phyloP scores from a whole-genome alignment of 805 yeast species.

The Lipomyces spencermartinsiae region DNA sequence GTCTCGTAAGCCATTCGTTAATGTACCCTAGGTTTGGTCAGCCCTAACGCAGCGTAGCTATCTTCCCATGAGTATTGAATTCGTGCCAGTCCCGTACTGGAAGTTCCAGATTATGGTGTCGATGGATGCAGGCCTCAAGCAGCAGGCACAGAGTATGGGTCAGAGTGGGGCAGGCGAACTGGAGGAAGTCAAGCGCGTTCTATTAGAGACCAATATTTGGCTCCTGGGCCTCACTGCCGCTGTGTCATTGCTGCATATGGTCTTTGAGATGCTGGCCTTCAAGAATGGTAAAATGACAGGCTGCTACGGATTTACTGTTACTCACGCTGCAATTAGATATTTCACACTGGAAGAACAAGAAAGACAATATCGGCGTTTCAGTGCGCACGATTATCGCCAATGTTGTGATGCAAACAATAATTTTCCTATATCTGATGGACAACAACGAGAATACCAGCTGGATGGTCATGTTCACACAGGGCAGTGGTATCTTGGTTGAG shows the following conservation, averaged over 20 bases:
- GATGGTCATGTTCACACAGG: slow-evolving; percentile 50
- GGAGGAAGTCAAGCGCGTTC: slow-evolving; percentile 48
- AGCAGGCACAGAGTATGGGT: slow-evolving; percentile 42
- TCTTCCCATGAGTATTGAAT: slow-evolving; percentile 44
- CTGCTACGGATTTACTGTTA: slow-evolving; percentile 7
- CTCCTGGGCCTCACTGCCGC: slow-evolving; percentile 46
- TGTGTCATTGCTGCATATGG: slow-evolving; percentile 49
- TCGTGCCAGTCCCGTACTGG: slow-evolving; percentile 45
- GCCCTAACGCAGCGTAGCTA: background rate
- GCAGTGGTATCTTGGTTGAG: slow-evolving; percentile 50
- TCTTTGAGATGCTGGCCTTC: slow-evolving; percentile 52
- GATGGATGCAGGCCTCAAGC: slow-evolving; percentile 45
- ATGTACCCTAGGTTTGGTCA: background rate
- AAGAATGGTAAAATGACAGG: slow-evolving; percentile 41
- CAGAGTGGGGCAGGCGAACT: slow-evolving; percentile 46
- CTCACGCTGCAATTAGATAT: slow-evolving; percentile 42
- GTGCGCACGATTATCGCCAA: slow-evolving; percentile 51
- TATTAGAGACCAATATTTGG: slow-evolving; percentile 50
- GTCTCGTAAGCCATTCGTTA: slow-evolving; percentile 12
- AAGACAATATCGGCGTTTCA: slow-evolving; percentile 51
- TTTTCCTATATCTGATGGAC: slow-evolving; percentile 50
- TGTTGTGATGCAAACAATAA: slow-evolving; percentile 51
- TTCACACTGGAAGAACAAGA: slow-evolving; percentile 51
- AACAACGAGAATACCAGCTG: slow-evolving; percentile 51
- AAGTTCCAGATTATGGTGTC: slow-evolving; percentile 46